Evolutionary conservation across 176 grass and related monocot species (phyloP).

Genomic region (Calamus simplicifolius): DNA sequence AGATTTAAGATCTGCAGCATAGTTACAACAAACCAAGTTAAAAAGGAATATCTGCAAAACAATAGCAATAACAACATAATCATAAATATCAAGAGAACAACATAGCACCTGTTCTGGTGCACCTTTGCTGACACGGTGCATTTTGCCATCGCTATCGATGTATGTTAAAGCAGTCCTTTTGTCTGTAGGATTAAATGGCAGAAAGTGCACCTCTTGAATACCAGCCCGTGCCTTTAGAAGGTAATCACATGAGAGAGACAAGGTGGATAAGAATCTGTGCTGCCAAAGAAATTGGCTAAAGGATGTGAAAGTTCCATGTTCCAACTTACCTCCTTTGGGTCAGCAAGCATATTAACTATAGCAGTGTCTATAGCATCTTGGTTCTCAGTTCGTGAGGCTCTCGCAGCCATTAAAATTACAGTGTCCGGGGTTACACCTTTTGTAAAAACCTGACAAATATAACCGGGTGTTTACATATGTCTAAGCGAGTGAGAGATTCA

Average conservation of each 20-base stretch:
- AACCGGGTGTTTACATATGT: background rate
- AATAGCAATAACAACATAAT: constrained; percentile 2
- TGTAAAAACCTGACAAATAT: constrained; percentile 41
- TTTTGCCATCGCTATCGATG: constrained; percentile 45
- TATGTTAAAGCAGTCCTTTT: constrained; percentile 74
- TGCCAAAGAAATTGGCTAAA: background rate
- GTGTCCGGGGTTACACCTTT: constrained; percentile 45
- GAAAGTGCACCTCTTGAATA: constrained; percentile 70
- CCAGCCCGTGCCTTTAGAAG: constrained; percentile 45
- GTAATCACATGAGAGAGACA: background rate
- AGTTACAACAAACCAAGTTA: constrained; percentile 2
- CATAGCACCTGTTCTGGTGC: constrained; percentile 73
- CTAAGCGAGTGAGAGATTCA: background rate
- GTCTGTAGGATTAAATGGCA: constrained; percentile 80
- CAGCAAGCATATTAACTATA: constrained; percentile 73
- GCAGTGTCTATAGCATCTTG: constrained; percentile 77
- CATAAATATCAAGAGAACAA: background rate
- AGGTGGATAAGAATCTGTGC: too few relatives aligned
- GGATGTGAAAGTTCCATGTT: background rate
- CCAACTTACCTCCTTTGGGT: constrained; percentile 54
- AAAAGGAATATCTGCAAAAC: background rate
- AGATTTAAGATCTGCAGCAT: constrained; percentile 56
- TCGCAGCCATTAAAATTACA: constrained; percentile 66
- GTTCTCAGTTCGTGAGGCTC: constrained; percentile 72
- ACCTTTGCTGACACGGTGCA: constrained; percentile 68